Evolutionary conservation across 768 basidiomycete species (phyloP).

Genomic region (Royoungia palumana): DNA sequence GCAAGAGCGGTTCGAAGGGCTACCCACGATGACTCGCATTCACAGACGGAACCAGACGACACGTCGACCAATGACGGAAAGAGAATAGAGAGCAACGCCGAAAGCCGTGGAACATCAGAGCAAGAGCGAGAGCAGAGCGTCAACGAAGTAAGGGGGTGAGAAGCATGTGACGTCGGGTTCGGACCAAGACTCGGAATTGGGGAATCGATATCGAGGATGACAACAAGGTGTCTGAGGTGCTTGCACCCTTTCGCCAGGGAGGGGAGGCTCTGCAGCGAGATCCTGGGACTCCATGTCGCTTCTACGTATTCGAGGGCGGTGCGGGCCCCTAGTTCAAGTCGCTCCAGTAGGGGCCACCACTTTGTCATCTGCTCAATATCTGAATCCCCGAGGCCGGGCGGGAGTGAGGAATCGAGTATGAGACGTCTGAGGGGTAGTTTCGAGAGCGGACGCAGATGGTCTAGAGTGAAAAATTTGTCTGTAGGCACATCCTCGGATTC

Average conservation of each 20-base stretch:
- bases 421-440: slow-evolving; percentile 35
- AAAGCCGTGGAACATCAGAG: slow-evolving; percentile 28
- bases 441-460: slow-evolving; percentile 35
- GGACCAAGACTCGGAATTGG: neutral
- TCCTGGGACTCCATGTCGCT: slow-evolving; percentile 16
- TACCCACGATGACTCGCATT: slow-evolving; percentile 32
- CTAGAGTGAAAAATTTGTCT: slow-evolving; percentile 22
- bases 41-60: slow-evolving; percentile 32
- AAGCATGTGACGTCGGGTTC: neutral
- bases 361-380: slow-evolving; percentile 37
- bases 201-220: slow-evolving; percentile 14
- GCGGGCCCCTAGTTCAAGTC: slow-evolving; percentile 40
- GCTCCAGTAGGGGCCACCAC: slow-evolving; percentile 46
- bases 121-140: slow-evolving; percentile 34
- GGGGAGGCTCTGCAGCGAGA: slow-evolving; percentile 16
- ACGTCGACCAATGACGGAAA: slow-evolving; percentile 40
- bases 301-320: slow-evolving; percentile 25
- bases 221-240: slow-evolving; percentile 15
- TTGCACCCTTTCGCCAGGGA: slow-evolving; percentile 17
- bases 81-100: slow-evolving; percentile 30
- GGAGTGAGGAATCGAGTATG: slow-evolving; percentile 39
- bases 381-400: slow-evolving; percentile 36
- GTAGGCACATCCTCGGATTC: slow-evolving; percentile 34
- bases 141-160: slow-evolving; percentile 30
- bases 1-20: slow-evolving; percentile 11